Percentiles rank a stretch among this genome's conserved stretches.
Conservation (phyloP, 1,284 basidiomycete genomes). For the Meira miltonrushii region DNA sequence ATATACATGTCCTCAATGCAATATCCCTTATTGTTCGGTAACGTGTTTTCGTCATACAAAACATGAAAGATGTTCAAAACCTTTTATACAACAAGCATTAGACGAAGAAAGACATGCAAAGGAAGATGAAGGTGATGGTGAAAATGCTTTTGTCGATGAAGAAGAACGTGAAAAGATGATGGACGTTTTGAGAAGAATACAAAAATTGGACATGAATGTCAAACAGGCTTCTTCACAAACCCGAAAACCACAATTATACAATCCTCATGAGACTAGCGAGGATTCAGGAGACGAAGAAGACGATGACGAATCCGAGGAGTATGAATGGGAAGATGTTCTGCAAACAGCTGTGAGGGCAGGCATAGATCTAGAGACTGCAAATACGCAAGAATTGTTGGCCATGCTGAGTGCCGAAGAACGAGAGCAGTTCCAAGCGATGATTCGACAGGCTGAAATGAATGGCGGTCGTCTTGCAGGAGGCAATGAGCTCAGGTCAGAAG, state of each 20-base stretch:
- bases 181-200: neutral
- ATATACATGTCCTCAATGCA: slow-evolving; percentile 4
- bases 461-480: neutral
- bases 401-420: neutral
- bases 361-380: neutral
- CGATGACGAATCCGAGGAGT: neutral
- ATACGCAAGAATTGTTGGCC: neutral
- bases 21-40: slow-evolving; percentile 1
- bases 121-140: neutral
- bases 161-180: slow-evolving; percentile 4
- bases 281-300: neutral
- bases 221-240: neutral
- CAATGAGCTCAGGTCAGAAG: neutral
- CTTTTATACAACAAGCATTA: neutral
- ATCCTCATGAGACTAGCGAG: neutral
- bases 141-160: neutral
- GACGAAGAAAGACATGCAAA: neutral
- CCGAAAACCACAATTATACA: neutral
- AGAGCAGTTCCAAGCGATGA: neutral
- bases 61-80: slow-evolving; percentile 2
- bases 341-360: neutral
- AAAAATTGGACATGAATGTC: neutral
- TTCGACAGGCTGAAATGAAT: neutral
- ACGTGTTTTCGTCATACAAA: neutral
- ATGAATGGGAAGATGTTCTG: neutral